Evolutionary conservation across 345 rosid species (phyloP).

Genomic region (Raphanus sativus): DNA sequence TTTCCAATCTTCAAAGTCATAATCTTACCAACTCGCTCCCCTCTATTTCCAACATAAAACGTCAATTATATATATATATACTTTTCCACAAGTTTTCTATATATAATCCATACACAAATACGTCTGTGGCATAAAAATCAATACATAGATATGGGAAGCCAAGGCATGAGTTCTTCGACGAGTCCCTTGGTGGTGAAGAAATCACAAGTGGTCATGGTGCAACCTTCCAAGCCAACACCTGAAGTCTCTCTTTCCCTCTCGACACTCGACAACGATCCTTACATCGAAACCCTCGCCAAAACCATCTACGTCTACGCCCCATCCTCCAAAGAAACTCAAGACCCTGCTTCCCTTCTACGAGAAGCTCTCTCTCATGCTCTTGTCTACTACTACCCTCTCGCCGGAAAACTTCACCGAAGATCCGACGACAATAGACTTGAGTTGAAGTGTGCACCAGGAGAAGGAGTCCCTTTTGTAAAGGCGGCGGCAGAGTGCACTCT

Average conservation of each 20-base stretch:
- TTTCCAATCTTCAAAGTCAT: constrained; percentile 36
- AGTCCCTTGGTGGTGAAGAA: constrained; percentile 34
- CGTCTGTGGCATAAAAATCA: background rate
- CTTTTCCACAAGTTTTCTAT: background rate
- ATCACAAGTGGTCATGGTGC: constrained; percentile 35
- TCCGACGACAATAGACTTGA: constrained; percentile 44
- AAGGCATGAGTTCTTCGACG: constrained; percentile 20
- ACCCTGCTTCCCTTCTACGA: constrained; percentile 43
- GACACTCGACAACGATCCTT: constrained; percentile 53
- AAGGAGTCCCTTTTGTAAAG: constrained; percentile 57
- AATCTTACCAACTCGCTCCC: constrained; percentile 35
- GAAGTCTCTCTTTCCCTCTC: constrained; percentile 50
- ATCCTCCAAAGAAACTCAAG: background rate
- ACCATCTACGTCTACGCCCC: constrained; percentile 48
- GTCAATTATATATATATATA: background rate
- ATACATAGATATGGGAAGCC: constrained; percentile 25
- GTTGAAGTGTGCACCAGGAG: constrained; percentile 34
- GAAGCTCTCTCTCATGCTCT: constrained; percentile 55
- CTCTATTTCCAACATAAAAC: background rate
- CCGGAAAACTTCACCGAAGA: constrained; percentile 54
- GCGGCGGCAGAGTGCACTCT: constrained; percentile 44
- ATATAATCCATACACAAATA: background rate
- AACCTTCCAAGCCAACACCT: constrained; percentile 53
- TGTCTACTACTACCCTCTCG: constrained; percentile 59
- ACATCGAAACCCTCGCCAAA: constrained; percentile 46